Base-by-base conservation (phyloP, 2,329 filamentous ascomycete species). In the Aquanectria penicillioides region DNA sequence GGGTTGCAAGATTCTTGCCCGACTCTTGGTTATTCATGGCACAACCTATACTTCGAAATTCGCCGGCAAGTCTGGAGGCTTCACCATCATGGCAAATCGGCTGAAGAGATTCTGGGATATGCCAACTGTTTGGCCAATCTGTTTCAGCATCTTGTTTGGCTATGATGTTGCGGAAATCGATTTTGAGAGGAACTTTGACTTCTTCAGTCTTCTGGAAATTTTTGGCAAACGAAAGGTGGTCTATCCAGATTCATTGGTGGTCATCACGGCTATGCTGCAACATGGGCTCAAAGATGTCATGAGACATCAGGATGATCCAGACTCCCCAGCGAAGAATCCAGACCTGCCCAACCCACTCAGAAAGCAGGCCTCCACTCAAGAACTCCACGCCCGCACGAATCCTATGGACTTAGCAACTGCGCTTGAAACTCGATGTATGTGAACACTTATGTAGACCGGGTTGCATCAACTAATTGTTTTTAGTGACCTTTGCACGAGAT, bases 51-150 rank as follows among this genome's bases (percentile, higher is more conserved):
- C 92, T 17, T 87, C 88, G 49, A 97, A 97, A 69, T 97, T 99
- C 65, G 83, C 89, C 1, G 79, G 74, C 12, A 97, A 96, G 76
- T 93, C 90, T 10, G 92, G 93, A 25, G 96, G 96, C 2, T 97
- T 97, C 73, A 83, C 84, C 28, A 90, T 97, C 61, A 89, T 98
- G 86, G 90, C 90, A 31, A 86, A 91, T 68, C 86, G 92, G 26
- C 78, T 99, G 4, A 93, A 89, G 70, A 83, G 89, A 68, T 97
- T 94, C 88, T 99, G 95, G 94, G 89, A 92, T 69, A 85, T 93
- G 13, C 86, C 93, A 3, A 86, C 88, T 0, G 77, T 98, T 22
- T 98, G 95, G 95, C 88, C 90, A 0, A 89, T 95, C 37, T 93
- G 91, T 71, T 92, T 99, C 75, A 89, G 92, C 50, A 90, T 98